Evolutionary conservation across 2,329 filamentous ascomycete species (phyloP).

Genomic region (Trichophyton schoenleinii): DNA sequence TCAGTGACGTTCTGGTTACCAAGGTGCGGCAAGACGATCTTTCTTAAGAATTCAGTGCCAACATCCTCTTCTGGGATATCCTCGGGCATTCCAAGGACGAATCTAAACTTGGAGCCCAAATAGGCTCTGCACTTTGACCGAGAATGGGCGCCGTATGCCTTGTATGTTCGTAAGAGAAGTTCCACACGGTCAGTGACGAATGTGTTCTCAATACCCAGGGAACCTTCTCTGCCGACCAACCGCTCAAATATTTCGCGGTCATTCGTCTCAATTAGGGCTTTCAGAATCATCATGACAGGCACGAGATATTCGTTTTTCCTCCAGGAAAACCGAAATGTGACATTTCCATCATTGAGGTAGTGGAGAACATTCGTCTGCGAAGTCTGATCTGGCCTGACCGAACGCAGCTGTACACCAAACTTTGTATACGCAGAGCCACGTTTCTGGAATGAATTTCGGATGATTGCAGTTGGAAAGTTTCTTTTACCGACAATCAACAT

Average conservation of each 20-base stretch:
- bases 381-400: slow-evolving; percentile 90
- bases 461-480: slow-evolving; percentile 92
- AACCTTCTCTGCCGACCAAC: slow-evolving; percentile 65
- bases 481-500: slow-evolving; percentile 79
- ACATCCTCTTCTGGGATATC: slow-evolving; percentile 79
- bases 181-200: slow-evolving; percentile 94
- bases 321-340: slow-evolving; percentile 97
- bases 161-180: slow-evolving; percentile 82
- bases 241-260: slow-evolving; percentile 92
- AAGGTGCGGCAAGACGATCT: slow-evolving; percentile 81
- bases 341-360: slow-evolving; percentile 88
- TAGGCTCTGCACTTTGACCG: slow-evolving; percentile 72
- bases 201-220: slow-evolving; percentile 69
- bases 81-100: slow-evolving; percentile 71
- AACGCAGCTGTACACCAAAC: slow-evolving; percentile 81
- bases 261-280: slow-evolving; percentile 89
- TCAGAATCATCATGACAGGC: slow-evolving; percentile 91
- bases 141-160: slow-evolving; percentile 72
- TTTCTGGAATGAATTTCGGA: slow-evolving; percentile 77
- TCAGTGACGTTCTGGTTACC: slow-evolving; percentile 76
- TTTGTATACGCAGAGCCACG: slow-evolving; percentile 79
- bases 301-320: slow-evolving; percentile 94
- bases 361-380: slow-evolving; percentile 96
- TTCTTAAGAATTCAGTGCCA: slow-evolving; percentile 79
- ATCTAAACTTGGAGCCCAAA: slow-evolving; percentile 79